Evolutionary conservation across 176 grass and related monocot genomes (phyloP), one percentile per base, ranked within the genome.

Genomic region (Oryza coarctata): DNA sequence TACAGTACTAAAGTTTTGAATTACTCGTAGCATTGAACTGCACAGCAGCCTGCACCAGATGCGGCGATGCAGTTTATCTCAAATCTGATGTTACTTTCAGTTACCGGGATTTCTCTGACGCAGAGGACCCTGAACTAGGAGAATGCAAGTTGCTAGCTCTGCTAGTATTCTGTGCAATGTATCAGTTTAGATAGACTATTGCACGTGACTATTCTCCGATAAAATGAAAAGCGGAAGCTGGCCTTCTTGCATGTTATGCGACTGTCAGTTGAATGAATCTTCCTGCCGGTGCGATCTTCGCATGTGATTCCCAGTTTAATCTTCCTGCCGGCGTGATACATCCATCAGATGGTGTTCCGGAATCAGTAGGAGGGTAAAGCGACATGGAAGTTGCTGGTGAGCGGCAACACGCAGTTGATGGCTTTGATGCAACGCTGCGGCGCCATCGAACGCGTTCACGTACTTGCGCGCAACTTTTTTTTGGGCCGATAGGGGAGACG

Each of bases 1-100:
- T 91, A 91, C 76, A 87, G 78, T 84, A 77, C 27, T 67, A 49
- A 81, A 87, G 80, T 77, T 82, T 89, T 0, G 23, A 23, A 18
- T 47, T 12, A 29, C 55, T 32, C 6, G 15, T 78, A 20, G 33
- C 69, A 29, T 73, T 66, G 12, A 18, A 87, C 63, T 81, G 82
- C 40, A 13, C 52, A 75, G 17, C 77, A 25, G 63, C 76, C 66
- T 89, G 58, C 73, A 47, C 34, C 43, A 25, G 72, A 38, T 66
- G 83, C 72, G 77, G 72, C 72, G 2, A 18, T 67, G 76, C 44
- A 18, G 73, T 66, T 71, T 73, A 73, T 15, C 65, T 49, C 66
- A 25, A 39, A 0, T 30, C 28, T 45, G 34, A 12, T 78, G 8
- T 33, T 8, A 60, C 68, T 73, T 55, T 70, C 41, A 28, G 25